Evolutionary conservation across 2,329 filamentous ascomycete species (phyloP).

Genomic region (Sporothrix euskadiensis): DNA sequence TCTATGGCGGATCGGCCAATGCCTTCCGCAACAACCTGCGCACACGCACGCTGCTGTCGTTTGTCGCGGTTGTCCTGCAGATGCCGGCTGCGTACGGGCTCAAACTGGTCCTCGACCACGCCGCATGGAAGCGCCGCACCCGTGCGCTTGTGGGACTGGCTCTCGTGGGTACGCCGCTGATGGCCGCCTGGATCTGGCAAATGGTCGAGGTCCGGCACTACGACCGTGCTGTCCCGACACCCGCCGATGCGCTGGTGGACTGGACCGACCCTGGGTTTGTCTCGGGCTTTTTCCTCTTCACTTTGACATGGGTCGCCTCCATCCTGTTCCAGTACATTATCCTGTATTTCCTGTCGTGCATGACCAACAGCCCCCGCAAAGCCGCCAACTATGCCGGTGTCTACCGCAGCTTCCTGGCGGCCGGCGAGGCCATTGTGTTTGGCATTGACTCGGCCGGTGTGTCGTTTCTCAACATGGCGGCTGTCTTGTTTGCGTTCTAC

Average conservation of each 20-base stretch:
- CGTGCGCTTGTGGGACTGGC: background rate
- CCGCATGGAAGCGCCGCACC: slow-evolving; percentile 5
- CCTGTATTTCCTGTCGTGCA: slow-evolving; percentile 37
- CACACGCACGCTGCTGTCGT: slow-evolving; percentile 35
- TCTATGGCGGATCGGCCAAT: slow-evolving; percentile 41
- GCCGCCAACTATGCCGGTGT: slow-evolving; percentile 35
- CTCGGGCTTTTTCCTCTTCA: background rate
- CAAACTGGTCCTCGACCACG: slow-evolving; percentile 16
- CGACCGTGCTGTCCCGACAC: slow-evolving; percentile 33
- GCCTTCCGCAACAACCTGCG: slow-evolving; percentile 26
- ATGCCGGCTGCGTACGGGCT: slow-evolving; percentile 37
- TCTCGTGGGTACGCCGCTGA: slow-evolving; percentile 32
- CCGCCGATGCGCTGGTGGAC: slow-evolving; percentile 1
- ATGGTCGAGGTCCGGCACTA: slow-evolving; percentile 34
- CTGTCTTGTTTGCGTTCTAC: background rate
- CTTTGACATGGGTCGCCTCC: slow-evolving; percentile 17
- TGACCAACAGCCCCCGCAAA: slow-evolving; percentile 35
- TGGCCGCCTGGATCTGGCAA: slow-evolving; percentile 39
- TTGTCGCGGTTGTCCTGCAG: slow-evolving; percentile 39
- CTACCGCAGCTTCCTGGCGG: slow-evolving; percentile 37
- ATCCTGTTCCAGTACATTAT: slow-evolving; percentile 38
- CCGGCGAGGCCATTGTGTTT: slow-evolving; percentile 38
- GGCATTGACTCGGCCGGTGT: slow-evolving; percentile 13
- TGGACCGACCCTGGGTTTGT: background rate
- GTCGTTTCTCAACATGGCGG: background rate